These are phyloP conservation scores for Aspergillus sp. DNA, from an alignment of 2,329 filamentous ascomycete species.

Conservation along the genomic window DNA sequence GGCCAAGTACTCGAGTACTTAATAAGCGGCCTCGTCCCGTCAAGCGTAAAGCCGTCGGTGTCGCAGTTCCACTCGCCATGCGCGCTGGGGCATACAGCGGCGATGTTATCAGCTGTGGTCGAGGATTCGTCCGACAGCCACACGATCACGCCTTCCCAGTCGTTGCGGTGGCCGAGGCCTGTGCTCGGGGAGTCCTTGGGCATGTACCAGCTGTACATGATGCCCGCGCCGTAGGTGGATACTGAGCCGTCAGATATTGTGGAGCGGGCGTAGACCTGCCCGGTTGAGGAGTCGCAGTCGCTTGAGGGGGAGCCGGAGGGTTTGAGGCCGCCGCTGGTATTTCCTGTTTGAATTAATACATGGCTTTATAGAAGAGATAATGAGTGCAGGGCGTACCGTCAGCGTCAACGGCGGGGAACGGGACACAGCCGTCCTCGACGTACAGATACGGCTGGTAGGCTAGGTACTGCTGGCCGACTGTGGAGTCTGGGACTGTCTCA, in stretches of 20 bases:
- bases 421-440: conserved; percentile 61
- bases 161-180: conserved; percentile 54
- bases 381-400: conserved; percentile 9
- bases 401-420: conserved; percentile 61
- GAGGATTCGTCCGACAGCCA: conserved; percentile 46
- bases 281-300: conserved; percentile 46
- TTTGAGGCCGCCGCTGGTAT: conserved; percentile 44
- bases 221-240: conserved; percentile 35
- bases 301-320: conserved; percentile 40
- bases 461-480: conserved; percentile 50
- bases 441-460: conserved; percentile 58
- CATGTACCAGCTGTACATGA: conserved; percentile 57
- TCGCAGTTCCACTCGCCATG: conserved; percentile 52
- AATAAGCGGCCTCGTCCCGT: conserved; percentile 44
- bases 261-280: conserved; percentile 53
- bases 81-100: conserved; percentile 53
- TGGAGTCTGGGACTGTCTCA: conserved; percentile 52
- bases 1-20: conserved; percentile 52
- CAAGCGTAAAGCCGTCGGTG: conserved; percentile 41
- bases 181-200: conserved; percentile 49
- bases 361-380: too few relatives aligned
- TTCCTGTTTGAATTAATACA: not conserved
- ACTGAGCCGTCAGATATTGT: conserved; percentile 5
- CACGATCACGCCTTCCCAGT: conserved; percentile 57
- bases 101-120: conserved; percentile 40